Conservation (phyloP, 805 yeast genomes). For the Candida caryicola region DNA sequence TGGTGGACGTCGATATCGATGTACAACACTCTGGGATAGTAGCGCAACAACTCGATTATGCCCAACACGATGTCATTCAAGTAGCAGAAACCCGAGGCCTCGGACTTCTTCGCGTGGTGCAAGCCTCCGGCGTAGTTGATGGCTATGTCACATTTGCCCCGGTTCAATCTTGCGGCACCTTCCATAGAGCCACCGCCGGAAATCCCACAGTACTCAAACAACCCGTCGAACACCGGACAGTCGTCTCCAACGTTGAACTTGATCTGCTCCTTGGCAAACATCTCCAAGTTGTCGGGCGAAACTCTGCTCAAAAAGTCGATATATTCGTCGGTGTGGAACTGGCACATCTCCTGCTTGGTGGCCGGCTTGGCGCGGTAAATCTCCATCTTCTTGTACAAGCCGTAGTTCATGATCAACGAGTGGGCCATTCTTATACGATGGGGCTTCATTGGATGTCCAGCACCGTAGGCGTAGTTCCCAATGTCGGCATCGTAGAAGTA, state of each 20-base stretch:
- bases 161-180: constrained; percentile 78
- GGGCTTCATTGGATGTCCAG: constrained; percentile 99
- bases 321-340: constrained; percentile 96
- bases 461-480: constrained; percentile 96
- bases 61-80: constrained; percentile 88
- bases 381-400: constrained; percentile 94
- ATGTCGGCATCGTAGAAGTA: constrained; percentile 68
- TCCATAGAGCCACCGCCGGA: constrained; percentile 90
- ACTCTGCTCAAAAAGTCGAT: constrained; percentile 88
- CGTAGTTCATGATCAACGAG: constrained; percentile 94
- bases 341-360: constrained; percentile 96
- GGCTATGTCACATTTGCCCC: constrained; percentile 86
- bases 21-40: constrained; percentile 81
- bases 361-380: constrained; percentile 97
- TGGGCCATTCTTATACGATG: constrained; percentile 99
- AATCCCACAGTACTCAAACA: constrained; percentile 71
- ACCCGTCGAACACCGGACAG: constrained; percentile 79
- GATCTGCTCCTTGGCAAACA: constrained; percentile 82
- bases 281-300: constrained; percentile 86
- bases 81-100: constrained; percentile 89
- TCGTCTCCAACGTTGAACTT: constrained; percentile 95
- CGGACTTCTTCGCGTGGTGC: constrained; percentile 89
- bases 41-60: constrained; percentile 71
- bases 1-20: constrained; percentile 91
- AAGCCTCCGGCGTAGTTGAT: constrained; percentile 92